Evolutionary conservation across 305 asterid species (phyloP).

Genomic region (Rubia balearica): DNA sequence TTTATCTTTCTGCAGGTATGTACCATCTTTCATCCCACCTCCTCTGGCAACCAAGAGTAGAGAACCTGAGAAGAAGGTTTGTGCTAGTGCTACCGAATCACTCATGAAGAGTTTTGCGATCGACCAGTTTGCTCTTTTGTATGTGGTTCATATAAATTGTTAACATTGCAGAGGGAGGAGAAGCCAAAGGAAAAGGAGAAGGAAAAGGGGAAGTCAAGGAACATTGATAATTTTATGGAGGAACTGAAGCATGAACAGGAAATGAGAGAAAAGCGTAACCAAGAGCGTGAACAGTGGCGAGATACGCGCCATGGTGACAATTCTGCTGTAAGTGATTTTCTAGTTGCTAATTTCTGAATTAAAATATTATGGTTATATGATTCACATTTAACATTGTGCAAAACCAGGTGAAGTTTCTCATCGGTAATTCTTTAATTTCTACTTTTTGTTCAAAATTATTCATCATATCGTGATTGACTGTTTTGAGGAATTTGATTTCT

Average conservation of each 20-base stretch:
- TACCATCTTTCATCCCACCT: constrained; percentile 93
- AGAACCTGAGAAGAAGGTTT: constrained; percentile 80
- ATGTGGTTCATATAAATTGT: constrained; percentile 15
- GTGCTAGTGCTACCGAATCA: constrained; percentile 13
- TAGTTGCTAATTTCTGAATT: not conserved
- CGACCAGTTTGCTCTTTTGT: constrained; percentile 7
- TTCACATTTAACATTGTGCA: not conserved
- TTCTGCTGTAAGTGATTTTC: constrained; percentile 44
- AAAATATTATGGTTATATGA: not conserved
- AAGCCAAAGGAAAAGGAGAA: constrained; percentile 83
- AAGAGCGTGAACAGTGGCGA: constrained; percentile 78
- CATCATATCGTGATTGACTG: not conserved
- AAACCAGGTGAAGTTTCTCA: not conserved
- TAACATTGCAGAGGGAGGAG: constrained; percentile 65
- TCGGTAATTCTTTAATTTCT: not conserved
- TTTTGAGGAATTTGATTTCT: not conserved
- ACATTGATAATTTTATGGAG: constrained; percentile 95
- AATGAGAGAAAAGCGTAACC: constrained; percentile 87
- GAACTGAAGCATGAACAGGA: constrained; percentile 94
- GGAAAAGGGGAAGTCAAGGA: constrained; percentile 73
- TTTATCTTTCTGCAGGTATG: constrained; percentile 80
- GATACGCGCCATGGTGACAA: constrained; percentile 64
- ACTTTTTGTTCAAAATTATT: not conserved
- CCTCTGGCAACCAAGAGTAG: constrained; percentile 81
- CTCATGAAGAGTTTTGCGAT: constrained; percentile 6